Base-by-base conservation (phyloP, 257 asterid genomes). In the Plectranthus barbatus region DNA sequence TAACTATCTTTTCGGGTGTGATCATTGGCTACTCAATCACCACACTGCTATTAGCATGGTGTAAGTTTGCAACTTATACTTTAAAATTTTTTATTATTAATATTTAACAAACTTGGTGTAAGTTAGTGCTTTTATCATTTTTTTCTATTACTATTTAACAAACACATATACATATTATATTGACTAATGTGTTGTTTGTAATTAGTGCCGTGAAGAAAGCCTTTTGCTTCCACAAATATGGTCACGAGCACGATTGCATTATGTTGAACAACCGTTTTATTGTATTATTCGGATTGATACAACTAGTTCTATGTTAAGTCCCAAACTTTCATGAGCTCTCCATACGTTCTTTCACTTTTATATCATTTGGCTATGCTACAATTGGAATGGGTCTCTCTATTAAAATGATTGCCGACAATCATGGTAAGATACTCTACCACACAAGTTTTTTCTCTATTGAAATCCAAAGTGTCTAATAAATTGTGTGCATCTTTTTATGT, bases 331-430 rank as follows among this genome's bases (percentile, higher is more conserved):
- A 88, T 49, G 49, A 86, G 74, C 89, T 88, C 21, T 71, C 84
- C 4, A 7, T 71, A 3, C 78, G 86, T 40, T 88, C 96, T 13
- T n/a, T 79, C 55, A n/a, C 96, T 1, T 33, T 68, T 9, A 88
- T 88, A 95, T 88, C 95, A 1, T 88, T 88, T 41, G 79, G 81
- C 17, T 86, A 88, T 65, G 72, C 96, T 39, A 56, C 79, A 52
- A 80, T 80, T 42, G 95, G 90, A 15, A 76, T 88, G 23, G 81
- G 80, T 51, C 88, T 88, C 18, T 76, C 86, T 56, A 58, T 88
- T 4, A 85, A 81, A 41, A 76, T 9, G 63, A 55, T 85, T 46
- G 77, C 36, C 0, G 36, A 31, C 36, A 31, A 31, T 31, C 36
- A 31, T 7, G 36, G 36, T 31, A 7, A 31, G 36, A 3, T 1